phyloP scores from a whole-genome alignment of 352 stramenopile species.

The Plasmopara viticola region DNA sequence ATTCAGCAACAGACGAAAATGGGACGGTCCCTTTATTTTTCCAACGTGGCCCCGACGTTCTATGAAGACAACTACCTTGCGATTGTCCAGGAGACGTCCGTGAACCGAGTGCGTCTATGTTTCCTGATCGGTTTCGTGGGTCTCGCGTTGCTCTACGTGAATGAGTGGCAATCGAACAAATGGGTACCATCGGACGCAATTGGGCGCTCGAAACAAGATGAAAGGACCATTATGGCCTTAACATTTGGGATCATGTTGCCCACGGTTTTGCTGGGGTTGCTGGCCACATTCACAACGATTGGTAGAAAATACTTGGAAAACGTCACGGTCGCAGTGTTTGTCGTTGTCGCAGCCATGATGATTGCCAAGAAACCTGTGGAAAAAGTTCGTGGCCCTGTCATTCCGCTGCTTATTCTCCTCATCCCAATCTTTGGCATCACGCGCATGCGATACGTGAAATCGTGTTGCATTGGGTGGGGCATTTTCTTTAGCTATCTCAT shows the following conservation, averaged over 20 bases:
- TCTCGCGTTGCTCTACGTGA: constrained; percentile 49
- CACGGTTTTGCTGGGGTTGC: constrained; percentile 43
- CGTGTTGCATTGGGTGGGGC: constrained; percentile 58
- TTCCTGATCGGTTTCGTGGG: constrained; percentile 53
- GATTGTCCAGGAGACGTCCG: constrained; percentile 40
- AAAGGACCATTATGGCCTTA: constrained; percentile 39
- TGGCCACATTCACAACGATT: constrained; percentile 44
- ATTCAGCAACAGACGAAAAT: constrained; percentile 77
- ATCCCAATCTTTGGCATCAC: constrained; percentile 84
- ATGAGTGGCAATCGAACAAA: constrained; percentile 38
- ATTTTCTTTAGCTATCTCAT: constrained; percentile 68
- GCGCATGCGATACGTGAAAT: constrained; percentile 72
- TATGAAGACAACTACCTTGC: constrained; percentile 65
- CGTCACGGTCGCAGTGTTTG: constrained; percentile 53
- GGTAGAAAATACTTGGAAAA: constrained; percentile 54
- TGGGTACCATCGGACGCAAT: constrained; percentile 28
- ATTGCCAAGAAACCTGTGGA: constrained; percentile 78
- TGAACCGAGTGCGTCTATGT: constrained; percentile 52
- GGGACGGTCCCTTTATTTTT: constrained; percentile 55
- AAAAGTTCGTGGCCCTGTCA: constrained; percentile 55
- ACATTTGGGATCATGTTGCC: constrained; percentile 63
- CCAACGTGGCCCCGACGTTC: constrained; percentile 39
- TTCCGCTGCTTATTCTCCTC: constrained; percentile 73
- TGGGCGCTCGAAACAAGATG: constrained; percentile 34
- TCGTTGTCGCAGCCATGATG: constrained; percentile 52